A percentile compares a stretch with the other conserved stretches of the same genome.
These are phyloP conservation scores for Ramichloridium luteum DNA, from an alignment of 2,329 filamentous ascomycete genomes.

Conservation along the genomic window DNA sequence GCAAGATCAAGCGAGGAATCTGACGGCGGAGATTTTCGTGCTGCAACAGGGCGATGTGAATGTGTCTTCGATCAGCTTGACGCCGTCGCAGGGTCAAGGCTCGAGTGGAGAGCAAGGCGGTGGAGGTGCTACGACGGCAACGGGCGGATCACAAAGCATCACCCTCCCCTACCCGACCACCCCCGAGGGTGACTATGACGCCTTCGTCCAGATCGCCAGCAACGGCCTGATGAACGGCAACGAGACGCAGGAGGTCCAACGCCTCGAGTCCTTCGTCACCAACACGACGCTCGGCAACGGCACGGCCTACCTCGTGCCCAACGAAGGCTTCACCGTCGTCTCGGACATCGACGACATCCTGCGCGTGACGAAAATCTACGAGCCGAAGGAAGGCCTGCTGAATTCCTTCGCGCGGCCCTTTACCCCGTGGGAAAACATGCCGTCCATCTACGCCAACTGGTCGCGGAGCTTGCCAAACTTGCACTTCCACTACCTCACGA, in stretches of 20 bases:
- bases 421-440: constrained; percentile 66
- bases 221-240: constrained; percentile 53
- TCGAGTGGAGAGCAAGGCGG: no score
- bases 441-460: constrained; percentile 66
- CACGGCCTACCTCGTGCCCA: constrained; percentile 64
- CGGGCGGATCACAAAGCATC: constrained; percentile 51
- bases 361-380: constrained; percentile 68
- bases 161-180: constrained; percentile 56
- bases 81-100: constrained; percentile 44
- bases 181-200: constrained; percentile 57
- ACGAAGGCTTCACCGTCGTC: constrained; percentile 56
- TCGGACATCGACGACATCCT: constrained; percentile 73
- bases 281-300: constrained; percentile 56
- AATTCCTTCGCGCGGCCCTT: constrained; percentile 66
- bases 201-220: constrained; percentile 52
- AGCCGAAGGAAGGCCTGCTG: constrained; percentile 59
- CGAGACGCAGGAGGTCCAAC: constrained; percentile 51
- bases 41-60: constrained; percentile 56
- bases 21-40: constrained; percentile 63
- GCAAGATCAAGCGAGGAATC: constrained; percentile 57
- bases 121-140: constrained; percentile 34
- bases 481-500: constrained; percentile 75
- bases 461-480: constrained; percentile 50
- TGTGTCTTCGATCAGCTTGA: constrained; percentile 49
- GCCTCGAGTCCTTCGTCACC: constrained; percentile 55